phyloP scores from a whole-genome alignment of 1,284 basidiomycete genomes.

The Lentinula novae-zelandiae region DNA sequence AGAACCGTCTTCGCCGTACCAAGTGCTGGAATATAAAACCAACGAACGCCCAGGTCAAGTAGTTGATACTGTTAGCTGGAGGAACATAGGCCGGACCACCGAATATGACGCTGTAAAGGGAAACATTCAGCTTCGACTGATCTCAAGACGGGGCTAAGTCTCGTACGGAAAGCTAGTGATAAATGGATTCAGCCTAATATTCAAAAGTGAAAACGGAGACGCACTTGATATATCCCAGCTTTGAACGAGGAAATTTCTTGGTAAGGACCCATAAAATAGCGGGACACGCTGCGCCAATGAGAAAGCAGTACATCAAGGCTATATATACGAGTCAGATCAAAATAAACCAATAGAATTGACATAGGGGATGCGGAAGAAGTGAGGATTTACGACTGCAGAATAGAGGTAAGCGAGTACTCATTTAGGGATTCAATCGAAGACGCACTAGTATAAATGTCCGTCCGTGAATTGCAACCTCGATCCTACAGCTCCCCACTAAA shows the following conservation, averaged over 20 bases:
- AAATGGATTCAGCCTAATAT: constrained; percentile 10
- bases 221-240: constrained; percentile 41
- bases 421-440: background rate
- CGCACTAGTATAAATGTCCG: constrained; percentile 42
- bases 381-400: background rate
- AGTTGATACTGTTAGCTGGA: constrained; percentile 52
- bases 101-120: constrained; percentile 37
- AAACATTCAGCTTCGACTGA: background rate
- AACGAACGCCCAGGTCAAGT: constrained; percentile 54
- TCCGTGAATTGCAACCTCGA: constrained; percentile 49
- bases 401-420: background rate
- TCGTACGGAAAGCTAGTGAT: constrained; percentile 35
- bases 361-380: no score
- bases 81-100: constrained; percentile 54
- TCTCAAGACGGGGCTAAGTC: no score
- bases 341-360: background rate
- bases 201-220: constrained; percentile 21
- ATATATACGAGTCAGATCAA: background rate
- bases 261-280: constrained; percentile 32
- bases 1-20: constrained; percentile 55
- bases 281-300: constrained; percentile 46
- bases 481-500: constrained; percentile 49
- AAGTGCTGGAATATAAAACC: constrained; percentile 68
- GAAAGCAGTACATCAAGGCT: constrained; percentile 50
- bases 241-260: constrained; percentile 38